Evolutionary conservation across 2,329 filamentous ascomycete species (phyloP), one percentile per base, ranked within the genome.

Genomic region (Neobulgaria alba): DNA sequence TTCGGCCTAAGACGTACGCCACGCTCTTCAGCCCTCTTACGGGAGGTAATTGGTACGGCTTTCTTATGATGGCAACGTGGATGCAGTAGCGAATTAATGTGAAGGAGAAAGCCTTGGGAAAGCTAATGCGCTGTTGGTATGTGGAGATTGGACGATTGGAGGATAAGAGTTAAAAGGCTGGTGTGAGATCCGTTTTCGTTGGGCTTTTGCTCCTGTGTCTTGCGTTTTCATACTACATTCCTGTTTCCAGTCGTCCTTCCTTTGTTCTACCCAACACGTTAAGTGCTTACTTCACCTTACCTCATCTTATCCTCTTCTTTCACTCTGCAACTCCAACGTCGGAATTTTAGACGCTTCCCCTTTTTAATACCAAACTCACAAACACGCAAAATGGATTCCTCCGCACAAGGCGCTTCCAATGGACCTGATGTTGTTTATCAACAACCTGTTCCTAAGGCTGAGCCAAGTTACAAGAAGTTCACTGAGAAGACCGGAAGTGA

Each of bases 401-500:
- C n/a, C n/a, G n/a, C n/a, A 31, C 29, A 33, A 33, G 5, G 14
- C 10, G 14, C 18, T 15, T 8, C n/a, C 3, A 3, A 33, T 14
- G 17, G 34, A 21, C 19, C 37, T n/a, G n/a, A n/a, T 15, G 5
- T 32, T 36, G 14, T 31, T 14, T 20, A 15, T n/a, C 20, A 38
- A 18, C 36, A 38, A 26, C 31, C 29, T 4, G 16, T 30, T 30
- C 20, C 21, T n/a, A 30, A 38, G 18, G 20, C 30, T 16, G 42
- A 43, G 19, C 33, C 29, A 35, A 35, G 30, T 31, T 43, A 38
- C 18, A 43, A 32, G 45, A 47, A 36, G 10, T 47, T 38, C 41
- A 44, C 36, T 19, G 39, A 48, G 21, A 20, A 38, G 14, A 50
- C 42, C 10, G 50, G 52, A 20, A 37, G 37, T 8, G 46, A 48